A percentile compares a stretch with the other conserved stretches of the same genome.
These are phyloP conservation scores for Colletotrichum coccodes DNA, from an alignment of 2,329 filamentous ascomycete species.

Conservation along the genomic window DNA sequence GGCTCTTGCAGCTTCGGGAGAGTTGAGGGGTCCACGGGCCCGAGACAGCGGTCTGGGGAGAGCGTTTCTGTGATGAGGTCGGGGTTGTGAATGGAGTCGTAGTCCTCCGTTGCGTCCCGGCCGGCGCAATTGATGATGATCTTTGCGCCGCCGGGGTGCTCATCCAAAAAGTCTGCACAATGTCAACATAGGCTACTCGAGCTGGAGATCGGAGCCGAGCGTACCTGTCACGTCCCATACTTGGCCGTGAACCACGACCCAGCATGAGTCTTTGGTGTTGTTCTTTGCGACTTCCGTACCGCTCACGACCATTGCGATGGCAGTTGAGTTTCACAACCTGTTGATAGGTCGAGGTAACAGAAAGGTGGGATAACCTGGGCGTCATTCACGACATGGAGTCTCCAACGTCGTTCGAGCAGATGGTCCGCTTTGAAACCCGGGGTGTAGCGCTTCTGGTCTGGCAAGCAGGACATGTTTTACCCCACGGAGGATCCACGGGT, in stretches of 20 bases:
- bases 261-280: slow-evolving; percentile 34
- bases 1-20: neutral
- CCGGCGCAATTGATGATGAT: slow-evolving; percentile 46
- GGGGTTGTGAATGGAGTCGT: slow-evolving; percentile 44
- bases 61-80: slow-evolving; percentile 43
- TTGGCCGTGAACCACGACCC: slow-evolving; percentile 35
- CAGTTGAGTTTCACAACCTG: neutral
- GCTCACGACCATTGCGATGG: slow-evolving; percentile 18
- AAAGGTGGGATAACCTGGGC: neutral
- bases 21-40: slow-evolving; percentile 36
- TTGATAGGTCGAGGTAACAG: neutral
- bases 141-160: slow-evolving; percentile 44
- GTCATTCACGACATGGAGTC: neutral
- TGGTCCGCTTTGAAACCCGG: neutral
- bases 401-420: neutral
- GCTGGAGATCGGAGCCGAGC: neutral
- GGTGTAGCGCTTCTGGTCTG: neutral
- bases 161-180: slow-evolving; percentile 41
- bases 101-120: slow-evolving; percentile 46
- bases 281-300: slow-evolving; percentile 34
- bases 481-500: neutral
- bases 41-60: slow-evolving; percentile 37
- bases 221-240: slow-evolving; percentile 36
- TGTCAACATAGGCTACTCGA: neutral
- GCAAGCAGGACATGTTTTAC: neutral